Conservation (phyloP, 805 yeast species). For the Suhomyces sp. region DNA sequence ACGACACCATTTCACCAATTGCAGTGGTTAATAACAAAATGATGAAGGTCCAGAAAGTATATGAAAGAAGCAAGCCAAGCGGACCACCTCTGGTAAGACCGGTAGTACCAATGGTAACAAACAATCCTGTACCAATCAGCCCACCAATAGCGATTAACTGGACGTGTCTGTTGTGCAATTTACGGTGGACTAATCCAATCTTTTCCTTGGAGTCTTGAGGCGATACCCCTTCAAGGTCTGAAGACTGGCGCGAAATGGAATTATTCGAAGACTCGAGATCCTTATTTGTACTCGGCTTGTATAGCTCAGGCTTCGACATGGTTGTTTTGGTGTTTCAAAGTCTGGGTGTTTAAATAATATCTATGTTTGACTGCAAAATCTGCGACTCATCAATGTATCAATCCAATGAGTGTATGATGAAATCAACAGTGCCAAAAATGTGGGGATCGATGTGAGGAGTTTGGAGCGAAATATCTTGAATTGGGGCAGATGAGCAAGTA, state of each 20-base stretch:
- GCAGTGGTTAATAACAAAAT: conserved; percentile 33
- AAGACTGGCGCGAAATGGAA: conserved; percentile 2
- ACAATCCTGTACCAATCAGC: conserved; percentile 29
- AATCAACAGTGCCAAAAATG: not conserved
- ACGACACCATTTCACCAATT: conserved; percentile 38
- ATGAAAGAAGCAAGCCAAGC: conserved; percentile 30
- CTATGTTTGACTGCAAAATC: not conserved
- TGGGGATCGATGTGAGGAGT: not conserved
- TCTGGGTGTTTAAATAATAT: not conserved
- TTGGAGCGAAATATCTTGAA: not conserved
- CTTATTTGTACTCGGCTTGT: not conserved
- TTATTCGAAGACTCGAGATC: conserved; percentile 1
- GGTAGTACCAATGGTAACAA: conserved; percentile 34
- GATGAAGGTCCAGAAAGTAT: conserved; percentile 31
- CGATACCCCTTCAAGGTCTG: not conserved
- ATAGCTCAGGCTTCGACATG: not conserved
- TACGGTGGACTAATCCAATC: conserved; percentile 29
- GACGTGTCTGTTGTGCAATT: conserved; percentile 65
- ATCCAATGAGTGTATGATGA: not conserved
- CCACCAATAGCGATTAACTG: conserved; percentile 80
- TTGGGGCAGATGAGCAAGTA: not conserved
- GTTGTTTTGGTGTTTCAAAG: not conserved
- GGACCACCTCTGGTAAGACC: conserved; percentile 32
- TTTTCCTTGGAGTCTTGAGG: conserved; percentile 8
- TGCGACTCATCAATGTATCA: not conserved